These are phyloP conservation scores for Xylaria curta DNA, from an alignment of 495 filamentous ascomycete species.

Conservation along the genomic window DNA sequence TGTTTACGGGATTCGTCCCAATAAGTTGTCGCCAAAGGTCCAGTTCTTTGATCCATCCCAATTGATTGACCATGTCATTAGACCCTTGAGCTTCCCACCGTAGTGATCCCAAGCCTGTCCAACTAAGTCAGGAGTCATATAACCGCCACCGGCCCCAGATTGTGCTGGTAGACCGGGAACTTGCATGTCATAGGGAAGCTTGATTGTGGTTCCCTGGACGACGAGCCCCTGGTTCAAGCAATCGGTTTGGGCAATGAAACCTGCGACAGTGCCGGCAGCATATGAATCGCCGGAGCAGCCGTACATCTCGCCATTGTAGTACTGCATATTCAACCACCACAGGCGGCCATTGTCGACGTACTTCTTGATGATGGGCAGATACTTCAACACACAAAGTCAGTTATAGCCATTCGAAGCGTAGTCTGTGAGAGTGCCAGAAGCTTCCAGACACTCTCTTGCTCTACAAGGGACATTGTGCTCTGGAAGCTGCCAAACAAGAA, in stretches of 20 bases:
- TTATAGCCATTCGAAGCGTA: no score
- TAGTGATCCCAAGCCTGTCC: constrained; percentile 34
- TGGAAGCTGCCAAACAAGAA: no score
- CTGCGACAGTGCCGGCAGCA: constrained; percentile 31
- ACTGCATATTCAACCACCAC: constrained; percentile 39
- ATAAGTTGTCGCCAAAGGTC: constrained; percentile 34
- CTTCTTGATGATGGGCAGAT: constrained; percentile 39
- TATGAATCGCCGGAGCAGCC: constrained; percentile 35
- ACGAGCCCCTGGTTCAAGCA: constrained; percentile 33
- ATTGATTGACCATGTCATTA: constrained; percentile 40
- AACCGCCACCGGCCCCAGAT: constrained; percentile 29
- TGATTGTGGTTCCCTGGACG: constrained; percentile 32
- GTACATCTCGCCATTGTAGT: constrained; percentile 38
- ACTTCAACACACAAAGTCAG: neutral
- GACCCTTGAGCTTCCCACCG: constrained; percentile 31
- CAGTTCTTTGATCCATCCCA: constrained; percentile 35
- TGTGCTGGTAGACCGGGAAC: constrained; percentile 36
- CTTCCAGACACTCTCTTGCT: no score
- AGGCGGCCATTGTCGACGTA: constrained; percentile 35
- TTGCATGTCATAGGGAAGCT: constrained; percentile 34
- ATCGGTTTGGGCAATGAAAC: constrained; percentile 38
- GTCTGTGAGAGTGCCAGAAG: no score
- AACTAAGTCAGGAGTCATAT: constrained; percentile 31
- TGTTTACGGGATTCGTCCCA: constrained; percentile 20
- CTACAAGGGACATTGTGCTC: no score